Evolutionary conservation across 2,329 filamentous ascomycete genomes (phyloP).

Genomic region (Sclerotinia nivalis): DNA sequence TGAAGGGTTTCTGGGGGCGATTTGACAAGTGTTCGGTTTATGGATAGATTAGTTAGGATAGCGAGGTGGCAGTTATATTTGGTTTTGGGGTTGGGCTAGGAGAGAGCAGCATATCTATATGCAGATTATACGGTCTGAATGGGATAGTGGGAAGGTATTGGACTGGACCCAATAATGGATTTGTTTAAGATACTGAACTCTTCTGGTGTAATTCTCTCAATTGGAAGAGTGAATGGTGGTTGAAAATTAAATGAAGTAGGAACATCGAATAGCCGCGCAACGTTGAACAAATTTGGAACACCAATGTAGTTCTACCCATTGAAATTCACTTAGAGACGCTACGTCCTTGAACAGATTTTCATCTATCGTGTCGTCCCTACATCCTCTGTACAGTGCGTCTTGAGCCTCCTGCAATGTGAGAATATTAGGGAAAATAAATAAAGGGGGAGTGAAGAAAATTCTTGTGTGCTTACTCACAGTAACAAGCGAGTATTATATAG

Average conservation of each 20-base stretch:
- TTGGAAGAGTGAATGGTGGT: not conserved
- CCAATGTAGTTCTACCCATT: too few species aligned
- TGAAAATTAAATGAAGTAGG: not conserved
- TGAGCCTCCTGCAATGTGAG: too few species aligned
- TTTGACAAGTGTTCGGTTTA: not conserved
- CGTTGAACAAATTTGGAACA: too few species aligned
- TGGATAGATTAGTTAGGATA: slow-evolving; percentile 3
- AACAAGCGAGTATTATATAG: too few species aligned
- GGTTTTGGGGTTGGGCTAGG: not conserved
- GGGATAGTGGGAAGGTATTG: not conserved
- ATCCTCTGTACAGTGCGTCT: too few species aligned
- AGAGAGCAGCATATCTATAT: not conserved
- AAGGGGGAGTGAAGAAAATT: too few species aligned
- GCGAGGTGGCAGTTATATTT: slow-evolving; percentile 2
- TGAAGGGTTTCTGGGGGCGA: not conserved
- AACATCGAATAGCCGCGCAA: not conserved
- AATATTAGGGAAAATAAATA: too few species aligned
- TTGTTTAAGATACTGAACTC: not conserved
- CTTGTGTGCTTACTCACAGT: too few species aligned
- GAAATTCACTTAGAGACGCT: too few species aligned
- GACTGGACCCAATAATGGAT: not conserved
- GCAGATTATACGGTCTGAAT: not conserved
- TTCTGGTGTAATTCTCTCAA: not conserved
- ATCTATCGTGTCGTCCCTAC: too few species aligned
- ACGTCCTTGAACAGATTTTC: too few species aligned